Percentiles rank a stretch among this genome's conserved stretches.
phyloP scores from a whole-genome alignment of 179 eudicot species.

The Beta corolliflora region DNA sequence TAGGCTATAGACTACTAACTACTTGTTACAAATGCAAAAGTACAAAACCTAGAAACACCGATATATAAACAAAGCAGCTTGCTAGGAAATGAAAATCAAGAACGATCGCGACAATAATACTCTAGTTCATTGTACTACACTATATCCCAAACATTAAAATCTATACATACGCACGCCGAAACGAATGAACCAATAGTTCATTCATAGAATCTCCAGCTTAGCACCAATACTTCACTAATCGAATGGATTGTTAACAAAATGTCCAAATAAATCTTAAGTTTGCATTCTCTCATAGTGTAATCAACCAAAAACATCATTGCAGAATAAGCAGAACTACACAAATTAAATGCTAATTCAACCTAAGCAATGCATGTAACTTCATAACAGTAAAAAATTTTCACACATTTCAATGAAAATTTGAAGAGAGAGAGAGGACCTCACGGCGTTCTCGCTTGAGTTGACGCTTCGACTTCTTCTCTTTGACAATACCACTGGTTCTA shows the following conservation, averaged over 20 bases:
- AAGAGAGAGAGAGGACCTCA: slow-evolving; percentile 39
- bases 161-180: too few relatives aligned
- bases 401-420: background rate
- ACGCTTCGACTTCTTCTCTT: slow-evolving; percentile 91
- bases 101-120: too few relatives aligned
- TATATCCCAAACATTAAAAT: too few relatives aligned
- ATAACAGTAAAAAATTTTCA: background rate
- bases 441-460: slow-evolving; percentile 82
- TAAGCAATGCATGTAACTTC: background rate
- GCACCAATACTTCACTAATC: background rate
- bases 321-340: background rate
- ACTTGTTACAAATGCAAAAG: background rate
- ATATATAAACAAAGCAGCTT: background rate
- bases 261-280: background rate
- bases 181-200: too few relatives aligned
- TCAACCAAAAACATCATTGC: background rate
- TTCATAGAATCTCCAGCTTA: background rate
- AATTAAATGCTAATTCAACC: background rate
- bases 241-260: background rate
- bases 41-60: background rate
- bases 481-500: slow-evolving; percentile 27
- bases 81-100: too few relatives aligned
- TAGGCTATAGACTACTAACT: too few relatives aligned
- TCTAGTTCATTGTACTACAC: too few relatives aligned
- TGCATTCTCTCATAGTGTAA: background rate